Evolutionary conservation across 2,329 filamentous ascomycete species (phyloP), one percentile per base, ranked within the genome.

Genomic region (Pseudopithomyces chartarum): DNA sequence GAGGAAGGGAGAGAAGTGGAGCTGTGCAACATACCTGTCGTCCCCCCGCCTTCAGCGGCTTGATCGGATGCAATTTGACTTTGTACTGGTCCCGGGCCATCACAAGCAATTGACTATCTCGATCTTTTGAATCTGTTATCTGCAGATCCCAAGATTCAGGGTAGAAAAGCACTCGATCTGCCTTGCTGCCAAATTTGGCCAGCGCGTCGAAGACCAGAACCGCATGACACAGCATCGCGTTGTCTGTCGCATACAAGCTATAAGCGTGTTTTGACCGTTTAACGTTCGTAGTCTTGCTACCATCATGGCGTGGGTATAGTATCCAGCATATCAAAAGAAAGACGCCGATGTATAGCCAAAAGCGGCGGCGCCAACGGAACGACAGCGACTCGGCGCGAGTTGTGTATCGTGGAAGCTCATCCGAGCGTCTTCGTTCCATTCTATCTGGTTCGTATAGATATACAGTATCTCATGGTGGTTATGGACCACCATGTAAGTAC

Each of bases 31-130:
- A 48, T 70, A 73, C 73, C 68, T 63, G 64, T 39, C 69, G 67
- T 48, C 68, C 62, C 53, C 76, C 71, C 43, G 76, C 72, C 36
- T 55, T 68, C 54, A 75, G 72, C 6, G 81, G 71, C 52, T 77
- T 67, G 39, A 83, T 75, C 12, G 83, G 82, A 49, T 80, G 71
- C 42, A 85, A 66, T 54, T 81, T 77, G 33, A 81, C 83, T 8
- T 80, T 77, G 69, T 83, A 85, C 19, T 74, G 67, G 52, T 81
- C 76, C 59, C 76, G 74, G 20, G 84, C 84, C 62, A 81, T 58
- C 6, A 77, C 63, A 13, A 85, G 68, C 57, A 85, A 66, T 59
- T 81, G 79, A 55, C 79, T 80, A 32, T 78, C 74, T 34, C 74
- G 67, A 52, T 77, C 74, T 39, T 50, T 59, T 15, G 66, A 45